A percentile compares a stretch with the other conserved stretches of the same genome.
Evolutionary conservation across 192 early-diverging fungal genomes (phyloP).

Genomic region (Rhizoclosmatium sp.): DNA sequence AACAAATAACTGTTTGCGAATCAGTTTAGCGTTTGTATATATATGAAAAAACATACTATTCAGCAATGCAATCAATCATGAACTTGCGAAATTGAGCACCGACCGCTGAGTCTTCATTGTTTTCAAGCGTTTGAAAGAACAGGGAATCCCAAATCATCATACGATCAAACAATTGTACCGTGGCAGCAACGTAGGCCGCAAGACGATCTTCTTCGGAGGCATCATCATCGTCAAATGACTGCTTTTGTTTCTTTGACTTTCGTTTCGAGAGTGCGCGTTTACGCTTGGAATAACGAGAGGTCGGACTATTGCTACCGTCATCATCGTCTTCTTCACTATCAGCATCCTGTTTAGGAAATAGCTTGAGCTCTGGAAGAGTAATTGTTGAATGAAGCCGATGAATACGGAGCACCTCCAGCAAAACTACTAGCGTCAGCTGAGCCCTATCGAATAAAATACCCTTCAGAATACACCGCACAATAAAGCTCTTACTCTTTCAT

Average conservation of each 20-base stretch:
- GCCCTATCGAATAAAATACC: conserved; percentile 1
- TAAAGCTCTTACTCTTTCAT: conserved; percentile 7
- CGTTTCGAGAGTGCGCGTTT: not conserved
- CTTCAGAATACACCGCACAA: not conserved
- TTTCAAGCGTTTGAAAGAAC: not conserved
- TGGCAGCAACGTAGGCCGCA: not conserved
- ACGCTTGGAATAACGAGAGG: not conserved
- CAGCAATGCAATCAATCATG: conserved; percentile 17
- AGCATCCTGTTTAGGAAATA: not conserved
- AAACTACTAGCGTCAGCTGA: conserved; percentile 3
- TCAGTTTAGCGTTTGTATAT: not conserved
- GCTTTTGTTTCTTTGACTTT: not conserved
- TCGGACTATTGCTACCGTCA: not conserved
- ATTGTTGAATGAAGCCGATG: not conserved
- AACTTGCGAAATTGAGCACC: conserved; percentile 16
- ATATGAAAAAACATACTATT: not conserved
- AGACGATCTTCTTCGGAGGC: not conserved
- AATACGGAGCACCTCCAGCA: conserved; percentile 12
- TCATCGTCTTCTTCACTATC: not conserved
- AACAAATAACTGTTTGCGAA: not conserved
- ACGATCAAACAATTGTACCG: conserved; percentile 24
- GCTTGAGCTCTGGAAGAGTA: not conserved
- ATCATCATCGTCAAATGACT: not conserved
- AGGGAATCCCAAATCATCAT: conserved; percentile 30
- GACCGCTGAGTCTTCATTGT: not conserved